Base-by-base conservation (phyloP, 23 red algal genomes). In the Chondrus crispus region DNA sequence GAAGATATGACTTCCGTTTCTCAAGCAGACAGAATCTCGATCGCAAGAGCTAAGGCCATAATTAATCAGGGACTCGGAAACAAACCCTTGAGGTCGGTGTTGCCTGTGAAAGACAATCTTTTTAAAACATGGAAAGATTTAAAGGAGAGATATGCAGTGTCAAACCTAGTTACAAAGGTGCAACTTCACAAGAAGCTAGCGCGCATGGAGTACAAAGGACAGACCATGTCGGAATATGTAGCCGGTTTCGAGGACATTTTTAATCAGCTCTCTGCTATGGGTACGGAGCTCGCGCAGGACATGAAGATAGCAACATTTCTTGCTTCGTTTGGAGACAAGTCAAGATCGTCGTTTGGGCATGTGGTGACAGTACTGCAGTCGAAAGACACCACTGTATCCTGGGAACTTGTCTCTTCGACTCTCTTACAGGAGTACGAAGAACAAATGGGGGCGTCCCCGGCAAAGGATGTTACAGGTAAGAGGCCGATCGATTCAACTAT, bases 141-240 rank as follows among this genome's bases (percentile, higher is more conserved):
- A 46, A 2, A 16, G 46, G 74, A 80, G 6, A 44, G 74, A 28
- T 54, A 80, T 26, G 74, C 74, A 14, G 22, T 80, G 45, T 46
- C 74, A 20, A 80, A 80, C 74, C 42, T 80, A 16, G 48, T 46
- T 29, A 47, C 74, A 80, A 80, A n/a, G 29, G 74, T 80, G 20
- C 48, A 80, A 26, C 74, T 80, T 11, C 2, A 80, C 18, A 22
- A 16, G 4, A 45, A 29, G 41, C 29, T 49, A 46, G 48, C 46
- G 38, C 37, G 39, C 18, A 40, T 80, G 38, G 51, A 40, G 1
- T 80, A 80, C 41, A 22, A 38, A 45, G 41, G 74, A 46, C 74
- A 80, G 29, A 38, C 38, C 14, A 80, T 80, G 35, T 26, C 45
- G 35, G 60, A 66, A 22, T 66, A 66, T 66, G 60, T 66, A 22